Conservation (phyloP, 1,139 yeast genomes). For the Debaryomyces sp. region DNA sequence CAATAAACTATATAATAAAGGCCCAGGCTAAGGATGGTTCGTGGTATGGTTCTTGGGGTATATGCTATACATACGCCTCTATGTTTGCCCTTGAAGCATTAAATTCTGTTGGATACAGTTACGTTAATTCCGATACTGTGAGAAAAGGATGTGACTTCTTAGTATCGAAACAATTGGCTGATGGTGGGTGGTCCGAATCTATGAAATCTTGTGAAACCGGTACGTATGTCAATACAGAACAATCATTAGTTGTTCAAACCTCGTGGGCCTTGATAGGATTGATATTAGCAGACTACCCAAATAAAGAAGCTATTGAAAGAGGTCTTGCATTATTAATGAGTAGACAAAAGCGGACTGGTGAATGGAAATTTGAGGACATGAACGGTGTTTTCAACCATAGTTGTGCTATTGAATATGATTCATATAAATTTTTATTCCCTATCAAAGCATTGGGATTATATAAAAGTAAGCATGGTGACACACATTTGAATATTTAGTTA, state of each 20-base stretch:
- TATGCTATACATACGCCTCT: constrained; percentile 92
- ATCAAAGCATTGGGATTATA: constrained; percentile 92
- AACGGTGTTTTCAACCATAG: constrained; percentile 96
- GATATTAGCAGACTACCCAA: constrained; percentile 79
- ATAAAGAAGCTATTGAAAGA: constrained; percentile 56
- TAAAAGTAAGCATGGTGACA: constrained; percentile 34
- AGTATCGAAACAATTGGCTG: constrained; percentile 70
- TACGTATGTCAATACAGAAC: constrained; percentile 61
- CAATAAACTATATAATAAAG: constrained; percentile 67
- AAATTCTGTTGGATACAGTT: constrained; percentile 64
- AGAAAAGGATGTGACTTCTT: constrained; percentile 84
- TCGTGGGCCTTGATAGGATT: constrained; percentile 91
- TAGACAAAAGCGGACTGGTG: constrained; percentile 76
- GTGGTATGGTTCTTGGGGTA: constrained; percentile 99
- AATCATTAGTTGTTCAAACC: constrained; percentile 83
- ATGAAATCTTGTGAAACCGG: constrained; percentile 85
- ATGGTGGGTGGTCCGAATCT: constrained; percentile 98
- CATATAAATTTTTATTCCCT: constrained; percentile 85
- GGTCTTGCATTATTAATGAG: constrained; percentile 69
- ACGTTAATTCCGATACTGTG: constrained; percentile 63
- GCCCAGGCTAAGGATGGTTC: constrained; percentile 83
- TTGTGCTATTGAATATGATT: constrained; percentile 94
- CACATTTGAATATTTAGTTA: not conserved
- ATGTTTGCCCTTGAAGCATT: constrained; percentile 98
- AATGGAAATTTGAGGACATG: constrained; percentile 81